Base-by-base conservation (phyloP, 768 basidiomycete genomes). In the Naganishia vaughanmartiniae region DNA sequence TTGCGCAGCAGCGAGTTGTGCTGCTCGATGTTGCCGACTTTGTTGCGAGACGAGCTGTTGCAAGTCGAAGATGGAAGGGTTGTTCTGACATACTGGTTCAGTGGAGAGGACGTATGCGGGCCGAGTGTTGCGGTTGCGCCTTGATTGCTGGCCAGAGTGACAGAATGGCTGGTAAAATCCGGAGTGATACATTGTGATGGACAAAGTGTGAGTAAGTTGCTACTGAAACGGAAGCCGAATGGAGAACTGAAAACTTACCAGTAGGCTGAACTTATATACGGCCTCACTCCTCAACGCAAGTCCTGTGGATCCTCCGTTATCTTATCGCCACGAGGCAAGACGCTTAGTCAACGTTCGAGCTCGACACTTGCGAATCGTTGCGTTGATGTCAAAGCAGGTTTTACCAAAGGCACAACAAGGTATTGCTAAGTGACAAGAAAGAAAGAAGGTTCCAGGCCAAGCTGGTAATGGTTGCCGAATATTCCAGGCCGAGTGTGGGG, bases 131-230 rank as follows among this genome's bases (percentile, higher is more conserved):
- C 26, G 57, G 57, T 19, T 4, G 31, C 55, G 55, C 19, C 36
- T 33, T 34, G 26, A 17, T 2, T 26, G 9, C 19, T 19, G 39
- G 17, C 36, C 36, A 30, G 31, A 45, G 42, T 42, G 60, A 42
- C 42, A 63, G 60, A 63, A 42, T 10, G 60, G 39, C 42, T 63
- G 60, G 30, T 63, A 63, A 21, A 46, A 63, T 4, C 3, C 21
- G n/a, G 39, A 63, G 26, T 39, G 60, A 26, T 45, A 63, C 60
- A 63, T 63, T 51, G 48, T 51, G 60, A n/a, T 46, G 30, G 60
- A 31, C 17, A 19, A 30, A n/a, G 54, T 55, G 36, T 34, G 11
- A 45, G 60, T 45, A 1, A 42, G 17, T 39, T 24, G 21, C 14
- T 24, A 21, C n/a, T 60, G 36, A 21, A 3, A 6, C 3, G 9